Base-by-base conservation (phyloP, 2,329 filamentous ascomycete genomes). In the Monosporascus sp. region DNA sequence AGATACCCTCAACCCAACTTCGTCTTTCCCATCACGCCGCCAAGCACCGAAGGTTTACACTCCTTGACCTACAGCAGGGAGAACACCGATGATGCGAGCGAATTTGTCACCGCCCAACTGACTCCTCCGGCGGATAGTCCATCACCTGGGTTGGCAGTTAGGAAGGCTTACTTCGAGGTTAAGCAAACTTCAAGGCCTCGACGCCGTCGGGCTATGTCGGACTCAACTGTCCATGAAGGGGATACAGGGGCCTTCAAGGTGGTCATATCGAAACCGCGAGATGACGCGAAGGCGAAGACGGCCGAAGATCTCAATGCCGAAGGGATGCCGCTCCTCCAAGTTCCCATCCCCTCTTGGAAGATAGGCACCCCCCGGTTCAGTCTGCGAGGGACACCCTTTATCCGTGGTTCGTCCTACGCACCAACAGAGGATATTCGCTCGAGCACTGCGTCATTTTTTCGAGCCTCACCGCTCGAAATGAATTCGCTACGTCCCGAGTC, bases 321-420 rank as follows among this genome's bases (percentile, higher is more conserved):
- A 18, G 65, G 68, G 41, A 70, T 76, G 40, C 84, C 82, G 14
- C 72, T 84, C 37, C 75, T 95, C 49, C 82, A 91, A 60, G 80
- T 93, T 44, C 78, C 85, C 22, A 96, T 96, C 49, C 91, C 92
- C 37, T 87, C 89, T 53, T 95, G 92, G 78, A 86, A 86, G 59
- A 76, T 97, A 53, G 92, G 91, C 14, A 88, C 87, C 1, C 90
- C 91, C 18, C 83, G 85, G 54, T 96, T 96, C 70, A 93, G 87
- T 58, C 74, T 82, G 51, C 80, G 81, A 61, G 91, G 91, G 11
- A 91, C 87, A 3, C 85, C 89, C 3, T 80, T 90, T 57, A 77
- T 97, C 58, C 86, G 89, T 56, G 88, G 86, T 59, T 95, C 92
- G n/a, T 85, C 87, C 17, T 89, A 90, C 68, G 82, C 86, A 3